phyloP scores from a whole-genome alignment of 2,329 filamentous ascomycete species.

The Fusarium sp. region DNA sequence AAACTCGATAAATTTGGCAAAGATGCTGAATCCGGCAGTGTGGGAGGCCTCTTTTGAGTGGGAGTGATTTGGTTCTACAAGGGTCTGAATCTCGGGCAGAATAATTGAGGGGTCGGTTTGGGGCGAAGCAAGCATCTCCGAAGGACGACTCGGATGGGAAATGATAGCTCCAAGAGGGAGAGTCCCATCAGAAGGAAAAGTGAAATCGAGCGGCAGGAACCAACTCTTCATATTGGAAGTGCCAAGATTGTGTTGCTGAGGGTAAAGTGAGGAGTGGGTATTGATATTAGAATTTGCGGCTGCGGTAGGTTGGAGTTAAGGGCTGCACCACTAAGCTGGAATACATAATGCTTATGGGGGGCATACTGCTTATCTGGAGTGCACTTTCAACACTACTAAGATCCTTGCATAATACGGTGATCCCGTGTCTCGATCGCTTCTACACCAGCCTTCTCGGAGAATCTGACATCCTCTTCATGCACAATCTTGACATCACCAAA shows the following conservation, averaged over 20 bases:
- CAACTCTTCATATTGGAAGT: background rate
- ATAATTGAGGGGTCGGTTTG: background rate
- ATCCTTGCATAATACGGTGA: background rate
- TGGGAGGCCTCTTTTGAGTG: background rate
- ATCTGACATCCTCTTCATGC: conserved; percentile 35
- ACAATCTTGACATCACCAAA: conserved; percentile 52
- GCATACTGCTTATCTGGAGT: too few species aligned
- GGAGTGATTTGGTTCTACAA: background rate
- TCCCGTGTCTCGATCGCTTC: conserved; percentile 2
- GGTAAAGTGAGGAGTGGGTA: too few species aligned
- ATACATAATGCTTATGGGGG: too few species aligned
- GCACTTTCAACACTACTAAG: too few species aligned
- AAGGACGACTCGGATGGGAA: background rate
- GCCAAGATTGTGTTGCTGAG: too few species aligned
- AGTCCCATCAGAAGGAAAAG: background rate
- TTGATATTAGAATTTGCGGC: too few species aligned
- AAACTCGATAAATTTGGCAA: background rate
- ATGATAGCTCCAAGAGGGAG: background rate
- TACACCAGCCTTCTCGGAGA: conserved; percentile 30
- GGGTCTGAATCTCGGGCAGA: background rate
- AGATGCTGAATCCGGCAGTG: background rate
- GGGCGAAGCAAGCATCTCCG: background rate
- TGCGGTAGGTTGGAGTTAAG: too few species aligned
- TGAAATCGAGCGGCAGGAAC: background rate
- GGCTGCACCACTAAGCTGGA: too few species aligned